Evolutionary conservation across 495 filamentous ascomycete species (phyloP).

Genomic region (Penicillium waksmanii): DNA sequence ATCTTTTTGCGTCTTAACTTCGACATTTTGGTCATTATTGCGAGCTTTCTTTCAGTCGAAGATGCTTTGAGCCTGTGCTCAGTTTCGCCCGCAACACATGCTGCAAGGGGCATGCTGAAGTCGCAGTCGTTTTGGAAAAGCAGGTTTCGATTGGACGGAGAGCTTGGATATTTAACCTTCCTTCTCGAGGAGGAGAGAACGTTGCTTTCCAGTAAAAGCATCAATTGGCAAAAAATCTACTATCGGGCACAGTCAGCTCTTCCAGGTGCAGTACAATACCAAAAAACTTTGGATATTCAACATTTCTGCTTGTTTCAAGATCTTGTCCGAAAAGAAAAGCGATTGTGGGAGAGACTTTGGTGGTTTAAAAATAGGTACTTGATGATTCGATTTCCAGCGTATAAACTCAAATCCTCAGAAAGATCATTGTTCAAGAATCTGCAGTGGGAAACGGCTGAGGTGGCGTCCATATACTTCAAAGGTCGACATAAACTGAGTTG

Average conservation of each 20-base stretch:
- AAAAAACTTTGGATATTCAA: too few relatives aligned
- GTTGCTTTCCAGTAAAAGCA: too few relatives aligned
- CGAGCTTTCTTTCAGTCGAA: not conserved
- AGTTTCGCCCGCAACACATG: not conserved
- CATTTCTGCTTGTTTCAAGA: too few relatives aligned
- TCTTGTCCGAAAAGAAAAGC: too few relatives aligned
- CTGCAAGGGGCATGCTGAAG: not conserved
- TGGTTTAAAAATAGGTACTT: not conserved
- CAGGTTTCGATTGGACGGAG: not conserved
- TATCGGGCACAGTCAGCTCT: too few relatives aligned
- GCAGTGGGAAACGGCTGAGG: not conserved
- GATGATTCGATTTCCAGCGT: not conserved
- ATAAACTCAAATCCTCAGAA: not conserved
- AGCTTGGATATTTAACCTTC: not conserved
- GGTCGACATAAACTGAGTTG: too few relatives aligned
- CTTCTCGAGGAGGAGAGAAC: not conserved
- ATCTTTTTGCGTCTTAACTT: not conserved
- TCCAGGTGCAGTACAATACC: too few relatives aligned
- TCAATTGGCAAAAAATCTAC: too few relatives aligned
- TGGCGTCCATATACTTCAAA: not conserved
- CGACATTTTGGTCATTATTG: not conserved
- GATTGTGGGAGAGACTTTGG: not conserved
- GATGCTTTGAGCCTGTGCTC: not conserved
- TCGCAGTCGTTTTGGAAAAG: conserved; percentile 1
- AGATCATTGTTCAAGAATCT: not conserved